Percentiles rank a stretch among this genome's conserved stretches.
phyloP scores from a whole-genome alignment of 345 rosid species.

The Citropsis articulata region DNA sequence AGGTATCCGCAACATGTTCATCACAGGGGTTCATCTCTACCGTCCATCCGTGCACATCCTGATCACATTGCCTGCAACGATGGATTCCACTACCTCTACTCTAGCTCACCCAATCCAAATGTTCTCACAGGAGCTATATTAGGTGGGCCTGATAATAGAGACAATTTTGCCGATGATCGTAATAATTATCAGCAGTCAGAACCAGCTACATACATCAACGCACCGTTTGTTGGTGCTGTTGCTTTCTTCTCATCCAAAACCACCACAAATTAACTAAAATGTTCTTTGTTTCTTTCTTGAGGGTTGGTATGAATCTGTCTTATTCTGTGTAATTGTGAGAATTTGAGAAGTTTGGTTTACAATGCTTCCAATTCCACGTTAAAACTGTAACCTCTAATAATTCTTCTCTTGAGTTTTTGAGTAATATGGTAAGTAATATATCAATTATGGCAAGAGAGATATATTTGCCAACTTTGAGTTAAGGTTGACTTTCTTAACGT shows the following conservation, averaged over 20 bases:
- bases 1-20: constrained; percentile 76
- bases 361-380: neutral
- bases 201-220: constrained; percentile 72
- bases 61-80: constrained; percentile 41
- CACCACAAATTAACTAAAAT: constrained; percentile 7
- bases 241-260: constrained; percentile 49
- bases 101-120: constrained; percentile 56
- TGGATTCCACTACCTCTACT: constrained; percentile 52
- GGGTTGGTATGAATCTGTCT: neutral
- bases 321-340: neutral
- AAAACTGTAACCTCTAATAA: neutral
- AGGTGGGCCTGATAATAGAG: constrained; percentile 65
- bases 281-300: neutral
- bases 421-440: neutral
- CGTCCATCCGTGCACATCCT: constrained; percentile 56
- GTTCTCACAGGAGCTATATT: constrained; percentile 58
- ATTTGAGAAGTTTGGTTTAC: neutral
- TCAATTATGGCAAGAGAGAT: neutral
- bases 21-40: constrained; percentile 87
- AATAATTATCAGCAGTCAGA: constrained; percentile 68
- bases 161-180: constrained; percentile 56
- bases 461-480: no score
- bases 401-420: no score
- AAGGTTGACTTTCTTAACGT: no score
- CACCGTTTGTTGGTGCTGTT: constrained; percentile 67